A percentile compares a stretch with the other conserved stretches of the same genome.
Evolutionary conservation across 768 basidiomycete genomes (phyloP).

Genomic region (Leucogyrophana mollusca): DNA sequence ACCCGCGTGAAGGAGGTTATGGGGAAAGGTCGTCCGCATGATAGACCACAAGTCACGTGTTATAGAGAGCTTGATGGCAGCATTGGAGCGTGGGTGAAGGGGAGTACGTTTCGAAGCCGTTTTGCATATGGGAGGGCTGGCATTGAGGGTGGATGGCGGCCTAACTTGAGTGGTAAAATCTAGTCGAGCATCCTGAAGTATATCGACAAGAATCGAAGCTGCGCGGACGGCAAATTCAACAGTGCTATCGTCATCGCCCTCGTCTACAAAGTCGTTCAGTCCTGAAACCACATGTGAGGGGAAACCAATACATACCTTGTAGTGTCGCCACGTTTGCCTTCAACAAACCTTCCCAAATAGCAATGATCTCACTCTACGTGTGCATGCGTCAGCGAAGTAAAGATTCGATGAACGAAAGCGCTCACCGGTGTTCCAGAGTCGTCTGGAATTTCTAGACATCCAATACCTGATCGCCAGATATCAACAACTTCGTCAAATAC

Average conservation of each 20-base stretch:
- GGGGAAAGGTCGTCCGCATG: conserved; percentile 43
- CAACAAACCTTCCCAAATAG: conserved; percentile 59
- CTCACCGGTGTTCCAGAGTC: conserved; percentile 51
- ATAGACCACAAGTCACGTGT: conserved; percentile 58
- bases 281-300: neutral
- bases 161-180: conserved; percentile 35
- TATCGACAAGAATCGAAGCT: conserved; percentile 44
- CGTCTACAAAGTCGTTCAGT: conserved; percentile 32
- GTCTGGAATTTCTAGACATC: conserved; percentile 44
- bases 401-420: conserved; percentile 5
- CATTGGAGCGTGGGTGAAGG: conserved; percentile 31
- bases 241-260: conserved; percentile 38
- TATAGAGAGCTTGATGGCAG: conserved; percentile 55
- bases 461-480: conserved; percentile 51
- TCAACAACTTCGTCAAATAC: conserved; percentile 51
- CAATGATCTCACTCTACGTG: conserved; percentile 43
- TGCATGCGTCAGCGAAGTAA: conserved; percentile 2
- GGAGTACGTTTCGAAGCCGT: neutral
- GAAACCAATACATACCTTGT: conserved; percentile 37
- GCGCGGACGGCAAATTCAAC: conserved; percentile 39
- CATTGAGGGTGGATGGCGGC: conserved; percentile 7
- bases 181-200: conserved; percentile 46
- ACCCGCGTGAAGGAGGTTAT: conserved; percentile 38
- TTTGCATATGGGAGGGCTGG: conserved; percentile 1
- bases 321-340: conserved; percentile 45